Evolutionary conservation across 345 rosid genomes (phyloP).

Genomic region (Triadica sebifera): DNA sequence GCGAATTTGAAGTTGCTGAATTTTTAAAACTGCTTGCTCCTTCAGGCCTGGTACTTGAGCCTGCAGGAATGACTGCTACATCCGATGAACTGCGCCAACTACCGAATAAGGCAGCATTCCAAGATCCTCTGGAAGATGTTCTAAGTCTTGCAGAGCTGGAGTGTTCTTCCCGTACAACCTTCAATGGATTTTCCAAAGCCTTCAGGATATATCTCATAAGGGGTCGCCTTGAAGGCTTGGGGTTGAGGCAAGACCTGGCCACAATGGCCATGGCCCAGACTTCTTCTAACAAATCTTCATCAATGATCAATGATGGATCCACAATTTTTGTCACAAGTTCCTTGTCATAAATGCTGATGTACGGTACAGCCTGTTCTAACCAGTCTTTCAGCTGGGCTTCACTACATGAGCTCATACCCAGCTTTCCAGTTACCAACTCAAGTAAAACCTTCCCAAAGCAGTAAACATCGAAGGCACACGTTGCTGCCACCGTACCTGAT

Average conservation of each 20-base stretch:
- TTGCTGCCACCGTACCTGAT: conserved; percentile 56
- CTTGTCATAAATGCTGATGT: conserved; percentile 83
- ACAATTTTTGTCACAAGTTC: conserved; percentile 85
- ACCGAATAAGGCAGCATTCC: conserved; percentile 91
- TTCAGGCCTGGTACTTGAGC: conserved; percentile 37
- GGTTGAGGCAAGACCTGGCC: conserved; percentile 91
- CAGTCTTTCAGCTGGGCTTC: conserved; percentile 61
- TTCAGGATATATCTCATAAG: conserved; percentile 87
- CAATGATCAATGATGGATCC: conserved; percentile 83
- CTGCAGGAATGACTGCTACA: conserved; percentile 45
- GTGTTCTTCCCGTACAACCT: conserved; percentile 83
- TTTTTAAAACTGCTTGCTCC: conserved; percentile 61
- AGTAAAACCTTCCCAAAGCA: conserved; percentile 96
- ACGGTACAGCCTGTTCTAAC: conserved; percentile 68
- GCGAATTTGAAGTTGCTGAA: conserved; percentile 71
- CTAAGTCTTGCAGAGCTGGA: conserved; percentile 74
- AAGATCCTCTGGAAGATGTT: conserved; percentile 82
- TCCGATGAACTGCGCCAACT: conserved; percentile 97
- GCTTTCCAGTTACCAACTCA: conserved; percentile 90
- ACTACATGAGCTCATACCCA: conserved; percentile 70
- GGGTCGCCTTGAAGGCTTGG: conserved; percentile 87
- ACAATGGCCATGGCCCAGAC: conserved; percentile 99
- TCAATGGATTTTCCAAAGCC: conserved; percentile 89
- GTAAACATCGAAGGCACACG: conserved; percentile 80
- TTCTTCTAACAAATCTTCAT: conserved; percentile 93